phyloP scores from a whole-genome alignment of 2,329 filamentous ascomycete species.

The Cadophora gregata region DNA sequence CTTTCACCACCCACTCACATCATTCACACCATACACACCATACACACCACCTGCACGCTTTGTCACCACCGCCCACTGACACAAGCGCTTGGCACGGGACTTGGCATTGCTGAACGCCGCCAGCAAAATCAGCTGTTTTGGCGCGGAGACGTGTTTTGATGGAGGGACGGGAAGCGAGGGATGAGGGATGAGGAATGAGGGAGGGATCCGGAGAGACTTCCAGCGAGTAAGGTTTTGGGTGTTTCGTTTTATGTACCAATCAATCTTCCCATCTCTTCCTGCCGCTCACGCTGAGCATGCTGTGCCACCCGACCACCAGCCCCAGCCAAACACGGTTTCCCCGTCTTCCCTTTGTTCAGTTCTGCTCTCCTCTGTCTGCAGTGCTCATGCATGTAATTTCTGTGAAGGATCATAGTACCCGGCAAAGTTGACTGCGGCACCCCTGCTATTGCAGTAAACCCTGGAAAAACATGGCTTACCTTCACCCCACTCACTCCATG shows the following conservation, averaged over 20 bases:
- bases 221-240: no score
- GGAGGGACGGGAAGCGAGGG: no score
- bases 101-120: not conserved
- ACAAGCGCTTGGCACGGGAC: not conserved
- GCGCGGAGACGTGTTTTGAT: no score
- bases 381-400: not conserved
- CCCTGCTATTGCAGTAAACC: not conserved
- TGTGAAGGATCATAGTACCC: not conserved
- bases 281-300: not conserved
- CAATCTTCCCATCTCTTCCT: not conserved
- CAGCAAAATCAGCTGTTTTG: no score
- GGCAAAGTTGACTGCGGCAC: not conserved
- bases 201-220: no score
- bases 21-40: not conserved
- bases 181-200: not conserved
- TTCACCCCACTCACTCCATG: not conserved
- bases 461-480: not conserved
- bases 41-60: no score
- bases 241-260: not conserved
- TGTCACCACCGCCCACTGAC: not conserved
- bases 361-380: no score
- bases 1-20: no score
- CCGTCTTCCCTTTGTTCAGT: not conserved
- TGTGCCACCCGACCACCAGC: no score
- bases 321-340: not conserved